Conservation (phyloP, 139 green algal species). For the Volvox africanus region DNA sequence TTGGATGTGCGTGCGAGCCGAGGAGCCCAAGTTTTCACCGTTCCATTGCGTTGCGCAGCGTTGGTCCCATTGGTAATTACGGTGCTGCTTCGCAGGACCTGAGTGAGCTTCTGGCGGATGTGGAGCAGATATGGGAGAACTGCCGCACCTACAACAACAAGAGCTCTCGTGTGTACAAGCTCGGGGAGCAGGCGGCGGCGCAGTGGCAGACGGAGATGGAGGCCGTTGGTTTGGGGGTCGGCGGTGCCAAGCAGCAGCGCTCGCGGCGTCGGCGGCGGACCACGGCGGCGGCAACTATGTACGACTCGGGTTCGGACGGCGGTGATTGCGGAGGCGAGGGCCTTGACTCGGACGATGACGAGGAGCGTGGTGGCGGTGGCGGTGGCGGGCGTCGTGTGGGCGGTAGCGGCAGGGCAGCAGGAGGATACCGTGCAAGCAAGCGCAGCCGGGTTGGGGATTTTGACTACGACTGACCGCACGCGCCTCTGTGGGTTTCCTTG, state of each 20-base stretch:
- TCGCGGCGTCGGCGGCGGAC: neutral
- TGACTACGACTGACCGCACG: neutral
- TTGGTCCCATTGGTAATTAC: neutral
- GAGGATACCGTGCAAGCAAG: neutral
- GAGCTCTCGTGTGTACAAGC: constrained; percentile 20
- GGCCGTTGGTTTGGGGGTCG: neutral
- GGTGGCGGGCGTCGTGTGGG: neutral
- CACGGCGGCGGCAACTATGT: neutral
- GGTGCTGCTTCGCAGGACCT: neutral
- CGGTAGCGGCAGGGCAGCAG: neutral
- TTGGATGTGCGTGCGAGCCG: too few relatives aligned
- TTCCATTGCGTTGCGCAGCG: too few relatives aligned
- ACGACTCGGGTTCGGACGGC: neutral
- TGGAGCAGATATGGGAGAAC: constrained; percentile 68
- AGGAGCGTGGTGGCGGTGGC: neutral
- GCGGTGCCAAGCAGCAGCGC: neutral
- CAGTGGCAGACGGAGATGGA: constrained; percentile 11
- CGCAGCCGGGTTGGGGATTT: neutral
- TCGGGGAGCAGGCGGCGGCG: neutral
- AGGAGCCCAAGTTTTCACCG: too few relatives aligned
- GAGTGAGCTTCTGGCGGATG: constrained; percentile 56
- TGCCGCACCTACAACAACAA: constrained; percentile 65
- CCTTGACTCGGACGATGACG: neutral
- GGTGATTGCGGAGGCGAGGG: neutral
- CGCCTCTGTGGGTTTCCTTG: too few relatives aligned